A percentile compares a stretch with the other conserved stretches of the same genome.
These are phyloP conservation scores for Coemansia sp. DNA, from an alignment of 192 early-diverging fungal genomes.

Conservation along the genomic window DNA sequence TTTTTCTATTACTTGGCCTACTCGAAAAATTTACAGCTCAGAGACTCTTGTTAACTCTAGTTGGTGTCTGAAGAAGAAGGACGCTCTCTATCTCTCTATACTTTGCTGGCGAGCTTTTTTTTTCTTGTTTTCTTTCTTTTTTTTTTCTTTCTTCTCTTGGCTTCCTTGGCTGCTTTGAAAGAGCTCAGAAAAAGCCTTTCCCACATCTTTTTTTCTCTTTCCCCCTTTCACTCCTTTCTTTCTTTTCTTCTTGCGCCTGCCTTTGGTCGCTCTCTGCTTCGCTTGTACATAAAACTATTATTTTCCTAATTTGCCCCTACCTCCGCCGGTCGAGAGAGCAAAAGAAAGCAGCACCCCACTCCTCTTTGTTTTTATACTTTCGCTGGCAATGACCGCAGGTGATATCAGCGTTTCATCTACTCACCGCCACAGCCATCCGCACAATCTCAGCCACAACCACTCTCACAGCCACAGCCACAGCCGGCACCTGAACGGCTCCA, in stretches of 20 bases:
- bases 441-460: conserved; percentile 2
- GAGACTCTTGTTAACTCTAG: neutral
- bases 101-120: neutral
- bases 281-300: conserved; percentile 1
- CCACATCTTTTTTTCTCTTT: neutral
- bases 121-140: neutral
- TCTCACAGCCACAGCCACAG: neutral
- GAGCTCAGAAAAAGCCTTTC: neutral
- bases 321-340: neutral
- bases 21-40: conserved; percentile 1
- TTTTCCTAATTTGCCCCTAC: neutral
- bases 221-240: neutral
- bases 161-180: neutral
- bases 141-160: neutral
- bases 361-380: neutral
- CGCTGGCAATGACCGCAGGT: neutral
- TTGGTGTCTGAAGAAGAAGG: neutral
- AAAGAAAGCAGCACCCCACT: neutral
- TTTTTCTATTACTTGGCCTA: conserved; percentile 4
- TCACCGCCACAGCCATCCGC: conserved; percentile 1
- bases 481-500: neutral
- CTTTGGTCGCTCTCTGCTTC: neutral
- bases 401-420: conserved; percentile 6
- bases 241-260: neutral
- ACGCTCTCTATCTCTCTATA: neutral